Conservation (phyloP, 306 rosid species). For the Glycine soja region DNA sequence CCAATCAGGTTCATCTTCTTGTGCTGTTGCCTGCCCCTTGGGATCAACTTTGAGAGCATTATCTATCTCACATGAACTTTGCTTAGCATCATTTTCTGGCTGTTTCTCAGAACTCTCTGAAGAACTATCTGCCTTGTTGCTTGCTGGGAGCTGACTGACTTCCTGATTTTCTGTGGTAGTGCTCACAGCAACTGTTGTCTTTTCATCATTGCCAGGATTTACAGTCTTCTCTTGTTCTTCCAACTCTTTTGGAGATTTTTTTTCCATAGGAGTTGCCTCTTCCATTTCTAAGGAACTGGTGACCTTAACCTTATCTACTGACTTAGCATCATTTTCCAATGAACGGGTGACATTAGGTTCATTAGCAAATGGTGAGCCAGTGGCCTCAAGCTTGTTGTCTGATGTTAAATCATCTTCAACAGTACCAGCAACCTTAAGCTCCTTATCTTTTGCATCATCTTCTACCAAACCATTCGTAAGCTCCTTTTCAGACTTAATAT, state of each 20-base stretch:
- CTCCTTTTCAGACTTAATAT: constrained; percentile 45
- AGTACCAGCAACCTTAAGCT: constrained; percentile 20
- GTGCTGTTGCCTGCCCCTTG: constrained; percentile 33
- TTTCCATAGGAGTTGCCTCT: constrained; percentile 28
- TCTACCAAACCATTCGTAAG: constrained; percentile 30
- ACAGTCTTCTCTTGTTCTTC: constrained; percentile 44
- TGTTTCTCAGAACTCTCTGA: constrained; percentile 41
- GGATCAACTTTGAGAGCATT: constrained; percentile 46
- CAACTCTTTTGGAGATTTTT: constrained; percentile 22
- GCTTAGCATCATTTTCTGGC: constrained; percentile 44
- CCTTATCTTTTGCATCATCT: constrained; percentile 35
- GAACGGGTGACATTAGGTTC: constrained; percentile 31
- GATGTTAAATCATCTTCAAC: constrained; percentile 39
- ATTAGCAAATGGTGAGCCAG: constrained; percentile 32
- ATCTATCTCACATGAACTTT: constrained; percentile 40
- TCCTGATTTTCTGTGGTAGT: constrained; percentile 45
- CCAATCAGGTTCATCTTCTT: constrained; percentile 87
- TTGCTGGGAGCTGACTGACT: constrained; percentile 31
- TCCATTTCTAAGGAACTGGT: constrained; percentile 26
- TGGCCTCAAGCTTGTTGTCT: constrained; percentile 52
- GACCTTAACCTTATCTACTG: constrained; percentile 23
- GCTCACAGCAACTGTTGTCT: constrained; percentile 37
- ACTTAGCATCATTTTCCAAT: constrained; percentile 31
- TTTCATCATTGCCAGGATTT: constrained; percentile 42
- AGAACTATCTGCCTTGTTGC: constrained; percentile 32